Conservation (phyloP, 2,329 filamentous ascomycete genomes). For the Calonectria henricotiae region DNA sequence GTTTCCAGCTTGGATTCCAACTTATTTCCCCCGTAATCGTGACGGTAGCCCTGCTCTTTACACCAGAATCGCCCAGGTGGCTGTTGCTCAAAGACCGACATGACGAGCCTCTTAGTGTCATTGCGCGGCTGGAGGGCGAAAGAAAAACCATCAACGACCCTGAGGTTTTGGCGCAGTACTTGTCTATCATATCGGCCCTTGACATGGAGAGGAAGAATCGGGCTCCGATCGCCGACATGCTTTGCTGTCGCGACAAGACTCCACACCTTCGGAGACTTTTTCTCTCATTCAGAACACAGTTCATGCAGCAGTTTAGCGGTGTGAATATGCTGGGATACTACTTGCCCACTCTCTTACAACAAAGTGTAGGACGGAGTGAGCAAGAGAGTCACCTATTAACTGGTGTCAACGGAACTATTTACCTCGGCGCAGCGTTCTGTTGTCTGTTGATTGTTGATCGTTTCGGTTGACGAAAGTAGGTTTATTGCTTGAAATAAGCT, state of each 20-base stretch:
- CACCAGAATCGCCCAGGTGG: constrained; percentile 69
- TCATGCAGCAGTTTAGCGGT: constrained; percentile 66
- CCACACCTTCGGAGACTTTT: constrained; percentile 59
- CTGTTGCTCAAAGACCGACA: constrained; percentile 69
- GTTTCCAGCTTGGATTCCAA: constrained; percentile 53
- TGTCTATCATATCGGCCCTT: constrained; percentile 58
- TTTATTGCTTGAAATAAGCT: not conserved
- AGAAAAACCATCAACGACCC: constrained; percentile 59
- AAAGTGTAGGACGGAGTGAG: constrained; percentile 70
- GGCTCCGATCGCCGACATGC: constrained; percentile 56
- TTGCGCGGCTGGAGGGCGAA: constrained; percentile 73
- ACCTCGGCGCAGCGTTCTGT: constrained; percentile 57
- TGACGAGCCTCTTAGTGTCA: constrained; percentile 70
- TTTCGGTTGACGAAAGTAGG: constrained; percentile 60
- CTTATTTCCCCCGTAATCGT: constrained; percentile 58
- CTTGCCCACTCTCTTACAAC: constrained; percentile 71
- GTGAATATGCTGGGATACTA: constrained; percentile 63
- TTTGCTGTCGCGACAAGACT: constrained; percentile 59
- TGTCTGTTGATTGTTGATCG: constrained; percentile 61
- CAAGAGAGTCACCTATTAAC: constrained; percentile 70
- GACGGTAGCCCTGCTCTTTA: constrained; percentile 18
- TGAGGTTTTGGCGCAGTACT: constrained; percentile 55
- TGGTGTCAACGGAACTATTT: constrained; percentile 66
- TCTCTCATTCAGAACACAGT: constrained; percentile 64
- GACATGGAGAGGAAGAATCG: constrained; percentile 56